A percentile compares a stretch with the other conserved stretches of the same genome.
Conservation (phyloP, 2,329 filamentous ascomycete genomes). For the Sporothrix curviconia region DNA sequence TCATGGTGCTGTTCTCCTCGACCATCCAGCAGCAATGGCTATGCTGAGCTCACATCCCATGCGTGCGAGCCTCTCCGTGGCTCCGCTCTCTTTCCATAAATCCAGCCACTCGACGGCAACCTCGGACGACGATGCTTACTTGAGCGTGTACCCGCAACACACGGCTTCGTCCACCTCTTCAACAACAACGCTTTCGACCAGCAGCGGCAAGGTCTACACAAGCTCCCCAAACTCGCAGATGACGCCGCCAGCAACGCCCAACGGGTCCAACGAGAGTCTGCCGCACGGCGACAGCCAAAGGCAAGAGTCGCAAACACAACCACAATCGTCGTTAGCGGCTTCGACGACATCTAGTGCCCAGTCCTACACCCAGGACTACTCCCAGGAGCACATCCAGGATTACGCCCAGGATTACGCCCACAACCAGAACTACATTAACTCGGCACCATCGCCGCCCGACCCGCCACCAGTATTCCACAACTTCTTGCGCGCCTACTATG, state of each 20-base stretch:
- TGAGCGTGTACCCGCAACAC: constrained; percentile 40
- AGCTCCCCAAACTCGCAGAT: constrained; percentile 55
- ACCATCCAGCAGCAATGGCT: constrained; percentile 34
- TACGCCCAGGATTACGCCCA: constrained; percentile 6
- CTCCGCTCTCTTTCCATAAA: constrained; percentile 51
- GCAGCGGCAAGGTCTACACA: constrained; percentile 36
- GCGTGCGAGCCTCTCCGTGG: constrained; percentile 55
- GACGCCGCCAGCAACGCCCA: constrained; percentile 71
- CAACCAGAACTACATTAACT: constrained; percentile 10
- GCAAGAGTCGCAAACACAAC: too few relatives aligned
- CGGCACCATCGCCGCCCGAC: constrained; percentile 37
- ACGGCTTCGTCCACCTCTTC: constrained; percentile 67
- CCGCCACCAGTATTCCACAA: constrained; percentile 74
- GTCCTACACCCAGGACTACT: not conserved
- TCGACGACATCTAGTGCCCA: too few relatives aligned
- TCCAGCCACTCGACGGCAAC: constrained; percentile 23
- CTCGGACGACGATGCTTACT: constrained; percentile 26
- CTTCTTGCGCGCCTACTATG: constrained; percentile 89
- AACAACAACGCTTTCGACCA: constrained; percentile 6
- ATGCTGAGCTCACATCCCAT: constrained; percentile 42
- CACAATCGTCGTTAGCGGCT: too few relatives aligned
- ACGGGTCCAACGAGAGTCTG: constrained; percentile 57
- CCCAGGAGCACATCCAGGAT: constrained; percentile 3
- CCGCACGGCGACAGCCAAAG: constrained; percentile 34
- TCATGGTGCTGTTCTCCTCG: constrained; percentile 16